Base-by-base conservation (phyloP, 768 basidiomycete species). In the Termitomyces titanicus region DNA sequence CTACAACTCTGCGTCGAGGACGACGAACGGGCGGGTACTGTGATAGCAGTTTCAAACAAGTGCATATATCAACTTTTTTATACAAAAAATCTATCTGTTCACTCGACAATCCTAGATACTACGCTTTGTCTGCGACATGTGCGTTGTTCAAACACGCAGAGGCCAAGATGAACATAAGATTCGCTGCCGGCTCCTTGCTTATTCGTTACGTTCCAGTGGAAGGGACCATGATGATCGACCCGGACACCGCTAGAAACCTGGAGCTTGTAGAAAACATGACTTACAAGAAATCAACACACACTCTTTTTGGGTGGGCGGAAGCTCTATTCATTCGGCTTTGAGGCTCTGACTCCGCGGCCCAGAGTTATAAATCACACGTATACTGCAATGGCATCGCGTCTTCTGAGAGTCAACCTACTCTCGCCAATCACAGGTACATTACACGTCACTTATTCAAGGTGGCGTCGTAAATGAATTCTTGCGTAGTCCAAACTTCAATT, bases 151-250 rank as follows among this genome's bases (percentile, higher is more conserved):
- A 92, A 67, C 84, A 92, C 62, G 79, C 87, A 20, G 91, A 95
- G 64, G 70, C 71, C 2, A 80, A 81, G 47, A 70, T 89, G 49
- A 88, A 90, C 59, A 82, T 80, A 0, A 80, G 84, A 13, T 98
- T 90, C 66, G 79, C 89, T 1, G 68, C 79, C 0, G 75, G 72
- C 3, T 92, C 92, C 9, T 74, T 94, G 22, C 79, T 85, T 33
- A 91, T 94, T 52, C 78, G 83, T 20, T 94, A 89, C 63, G 74
- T 82, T 1, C 83, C 89, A 2, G 85, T 90, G 0, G 91, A 95
- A 66, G 95, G 95, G 0, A 95, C 92, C 0, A 91, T 98, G 89
- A 81, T 97, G 80, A 89, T 99, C 59, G 97, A 98, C 65, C 79
- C 85, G 0, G 94, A 94, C 57, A 94, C 90, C 0, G 91, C 85